Conservation (phyloP, 78 protist genomes). For the Monosiga brevicollis region DNA sequence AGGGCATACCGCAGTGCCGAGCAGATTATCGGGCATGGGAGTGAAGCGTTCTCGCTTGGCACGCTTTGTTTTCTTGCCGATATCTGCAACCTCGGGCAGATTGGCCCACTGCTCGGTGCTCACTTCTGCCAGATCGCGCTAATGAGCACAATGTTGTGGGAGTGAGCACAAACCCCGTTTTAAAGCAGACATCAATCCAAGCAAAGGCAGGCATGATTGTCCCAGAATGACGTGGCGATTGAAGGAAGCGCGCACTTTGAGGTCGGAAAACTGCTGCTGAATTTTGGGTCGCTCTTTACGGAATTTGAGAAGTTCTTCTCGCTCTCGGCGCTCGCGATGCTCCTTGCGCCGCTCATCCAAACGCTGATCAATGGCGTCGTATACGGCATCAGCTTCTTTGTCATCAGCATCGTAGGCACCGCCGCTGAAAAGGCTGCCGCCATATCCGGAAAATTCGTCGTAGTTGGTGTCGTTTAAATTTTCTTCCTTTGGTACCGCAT, state of each 20-base stretch:
- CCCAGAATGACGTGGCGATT: neutral
- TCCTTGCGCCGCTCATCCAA: slow-evolving; percentile 59
- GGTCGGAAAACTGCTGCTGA: slow-evolving; percentile 64
- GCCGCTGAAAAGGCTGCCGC: slow-evolving; percentile 40
- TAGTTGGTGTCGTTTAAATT: slow-evolving; percentile 46
- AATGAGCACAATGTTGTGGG: no score
- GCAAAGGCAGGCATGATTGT: neutral
- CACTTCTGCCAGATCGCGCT: slow-evolving; percentile 25
- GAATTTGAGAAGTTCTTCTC: slow-evolving; percentile 19
- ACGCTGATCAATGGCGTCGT: slow-evolving; percentile 44
- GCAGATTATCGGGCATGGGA: slow-evolving; percentile 57
- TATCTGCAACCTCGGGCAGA: slow-evolving; percentile 50
- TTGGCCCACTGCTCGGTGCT: slow-evolving; percentile 48
- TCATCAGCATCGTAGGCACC: slow-evolving; percentile 70
- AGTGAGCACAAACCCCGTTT: no score
- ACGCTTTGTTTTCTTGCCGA: neutral
- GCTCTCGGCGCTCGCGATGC: slow-evolving; percentile 16
- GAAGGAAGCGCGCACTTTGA: slow-evolving; percentile 24
- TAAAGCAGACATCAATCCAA: no score
- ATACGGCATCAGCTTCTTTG: slow-evolving; percentile 69
- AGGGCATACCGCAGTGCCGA: slow-evolving; percentile 36
- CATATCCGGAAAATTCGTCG: slow-evolving; percentile 77
- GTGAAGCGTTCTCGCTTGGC: slow-evolving; percentile 7
- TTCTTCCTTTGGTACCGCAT: slow-evolving; percentile 13
- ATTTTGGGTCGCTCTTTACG: slow-evolving; percentile 58